Evolutionary conservation across 441 rosid species (phyloP), one percentile per base, ranked within the genome.

Genomic region (Populus trichocarpa): DNA sequence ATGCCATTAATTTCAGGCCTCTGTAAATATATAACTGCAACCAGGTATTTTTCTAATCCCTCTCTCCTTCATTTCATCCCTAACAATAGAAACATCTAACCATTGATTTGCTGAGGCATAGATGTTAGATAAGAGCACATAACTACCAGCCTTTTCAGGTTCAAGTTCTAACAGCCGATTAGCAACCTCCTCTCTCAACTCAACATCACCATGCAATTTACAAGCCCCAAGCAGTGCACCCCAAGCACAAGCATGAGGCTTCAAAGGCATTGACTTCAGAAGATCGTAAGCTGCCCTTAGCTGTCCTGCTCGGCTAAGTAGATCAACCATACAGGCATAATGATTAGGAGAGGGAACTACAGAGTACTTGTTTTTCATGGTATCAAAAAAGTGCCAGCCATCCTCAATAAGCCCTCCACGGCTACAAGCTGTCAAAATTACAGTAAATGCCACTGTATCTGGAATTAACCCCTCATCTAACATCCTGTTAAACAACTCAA

Each of bases 181-280:
- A 7, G 92, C 92, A 65, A 87, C 92, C 77, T 78, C 69, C 84
- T 88, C 84, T 42, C 90, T 92, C 30, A 95, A 81, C 84, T 91
- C 93, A 78, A 84, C 79, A 73, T 91, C 83, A 42, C 86, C 80
- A 80, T 90, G 84, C 40, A 88, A 78, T 80, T 86, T 87, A 80
- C 99, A 92, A 50, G 90, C 96, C 71, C 91, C 92, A 59, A 93
- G 91, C 78, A 93, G 86, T 23, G 99, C 92, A 74, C 94, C 96
- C 97, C 98, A 93, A 8, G 91, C 92, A 83, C 96, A 80, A n/a
- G 90, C 88, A 79, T 87, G 76, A 77, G 93, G 87, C 73, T 90
- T 89, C 81, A 88, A 82, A 25, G 98, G 92, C 88, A 88, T 87
- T 9, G 86, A 79, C 73, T 83, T 85, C 25, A 93, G 73, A 77